Conservation (phyloP, 306 rosid genomes). For the Luffa aegyptiaca region DNA sequence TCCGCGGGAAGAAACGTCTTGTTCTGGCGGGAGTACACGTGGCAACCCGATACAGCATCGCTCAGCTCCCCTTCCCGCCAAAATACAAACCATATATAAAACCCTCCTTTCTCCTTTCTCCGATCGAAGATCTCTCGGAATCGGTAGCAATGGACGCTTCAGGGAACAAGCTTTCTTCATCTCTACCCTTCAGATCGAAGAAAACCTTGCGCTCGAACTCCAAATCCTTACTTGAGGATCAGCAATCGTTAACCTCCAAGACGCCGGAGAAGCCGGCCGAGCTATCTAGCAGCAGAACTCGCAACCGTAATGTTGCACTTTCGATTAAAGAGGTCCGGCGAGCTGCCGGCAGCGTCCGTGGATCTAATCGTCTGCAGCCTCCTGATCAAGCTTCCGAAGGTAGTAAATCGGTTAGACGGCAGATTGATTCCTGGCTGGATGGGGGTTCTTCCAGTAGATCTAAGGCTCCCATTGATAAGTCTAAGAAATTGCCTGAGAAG, state of each 20-base stretch:
- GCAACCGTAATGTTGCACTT: slow-evolving; percentile 38
- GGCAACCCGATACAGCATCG: slow-evolving; percentile 9
- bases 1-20: slow-evolving; percentile 48
- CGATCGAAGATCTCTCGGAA: background rate
- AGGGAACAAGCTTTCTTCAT: background rate
- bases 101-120: background rate
- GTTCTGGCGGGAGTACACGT: slow-evolving; percentile 61
- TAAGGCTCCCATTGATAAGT: background rate
- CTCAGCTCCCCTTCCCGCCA: slow-evolving; percentile 31
- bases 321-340: slow-evolving; percentile 29
- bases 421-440: slow-evolving; percentile 17
- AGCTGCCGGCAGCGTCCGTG: slow-evolving; percentile 31
- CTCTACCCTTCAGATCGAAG: slow-evolving; percentile 32
- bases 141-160: slow-evolving; percentile 31
- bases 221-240: slow-evolving; percentile 15
- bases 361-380: slow-evolving; percentile 3
- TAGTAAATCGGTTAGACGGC: slow-evolving; percentile 27
- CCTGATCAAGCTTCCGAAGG: slow-evolving; percentile 8
- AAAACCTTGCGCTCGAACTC: slow-evolving; percentile 17
- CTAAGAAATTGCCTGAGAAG: slow-evolving; percentile 41
- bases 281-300: slow-evolving; percentile 19
- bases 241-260: slow-evolving; percentile 18
- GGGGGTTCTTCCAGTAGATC: slow-evolving; percentile 5
- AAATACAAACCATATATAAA: slow-evolving; percentile 8
- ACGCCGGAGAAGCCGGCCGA: slow-evolving; percentile 53